Percentiles rank a stretch among this genome's conserved stretches.
phyloP scores from a whole-genome alignment of 2,329 filamentous ascomycete species.

The Pseudogymnoascus sp. region DNA sequence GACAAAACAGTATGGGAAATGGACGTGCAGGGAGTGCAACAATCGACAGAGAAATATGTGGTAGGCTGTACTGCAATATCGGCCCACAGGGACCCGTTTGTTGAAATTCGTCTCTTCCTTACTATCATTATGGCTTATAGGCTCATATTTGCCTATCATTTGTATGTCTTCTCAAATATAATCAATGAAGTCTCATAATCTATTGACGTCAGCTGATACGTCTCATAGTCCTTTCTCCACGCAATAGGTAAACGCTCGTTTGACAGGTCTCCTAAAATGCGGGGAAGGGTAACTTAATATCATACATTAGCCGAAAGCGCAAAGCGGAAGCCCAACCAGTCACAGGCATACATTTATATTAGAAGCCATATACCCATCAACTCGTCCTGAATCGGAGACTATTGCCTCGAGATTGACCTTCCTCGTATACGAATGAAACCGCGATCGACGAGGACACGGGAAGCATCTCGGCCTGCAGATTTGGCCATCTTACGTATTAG shows the following conservation, averaged over 20 bases:
- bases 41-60: background rate
- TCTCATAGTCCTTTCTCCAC: background rate
- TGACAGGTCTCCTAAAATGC: background rate
- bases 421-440: background rate
- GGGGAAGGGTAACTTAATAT: background rate
- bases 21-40: background rate
- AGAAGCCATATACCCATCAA: background rate
- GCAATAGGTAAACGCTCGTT: background rate
- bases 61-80: background rate
- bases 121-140: background rate
- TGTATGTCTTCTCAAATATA: background rate
- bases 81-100: too few species aligned
- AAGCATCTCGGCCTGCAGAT: background rate
- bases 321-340: background rate
- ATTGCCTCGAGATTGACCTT: background rate
- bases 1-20: background rate
- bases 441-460: background rate
- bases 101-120: background rate
- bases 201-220: background rate
- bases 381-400: background rate
- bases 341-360: background rate
- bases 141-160: background rate
- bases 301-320: background rate
- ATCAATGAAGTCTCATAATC: background rate
- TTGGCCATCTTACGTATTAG: background rate